Percentiles rank a stretch among this genome's conserved stretches.
Evolutionary conservation across 805 yeast species (phyloP).

Genomic region (Yamadazyma ubonensis): DNA sequence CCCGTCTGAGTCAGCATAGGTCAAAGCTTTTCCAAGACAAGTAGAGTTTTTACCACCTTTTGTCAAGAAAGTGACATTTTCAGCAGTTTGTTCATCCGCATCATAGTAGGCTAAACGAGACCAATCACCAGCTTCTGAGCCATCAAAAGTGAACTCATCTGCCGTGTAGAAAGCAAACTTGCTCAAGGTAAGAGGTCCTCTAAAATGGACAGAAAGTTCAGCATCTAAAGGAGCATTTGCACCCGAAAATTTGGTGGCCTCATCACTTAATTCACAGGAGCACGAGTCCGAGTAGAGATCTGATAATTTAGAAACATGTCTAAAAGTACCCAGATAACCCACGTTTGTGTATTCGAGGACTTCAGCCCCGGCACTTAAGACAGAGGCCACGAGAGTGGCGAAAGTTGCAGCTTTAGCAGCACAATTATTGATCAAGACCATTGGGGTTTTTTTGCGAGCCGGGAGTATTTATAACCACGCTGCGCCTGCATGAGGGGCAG

Average conservation of each 20-base stretch:
- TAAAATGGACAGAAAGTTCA: slow-evolving; percentile 71
- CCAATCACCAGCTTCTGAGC: slow-evolving; percentile 50
- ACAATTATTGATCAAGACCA: neutral
- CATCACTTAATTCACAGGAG: slow-evolving; percentile 41
- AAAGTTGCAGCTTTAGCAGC: neutral
- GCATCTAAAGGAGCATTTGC: slow-evolving; percentile 63
- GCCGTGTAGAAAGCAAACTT: slow-evolving; percentile 64
- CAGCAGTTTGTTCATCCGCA: slow-evolving; percentile 45
- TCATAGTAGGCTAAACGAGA: slow-evolving; percentile 59
- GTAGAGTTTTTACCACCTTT: slow-evolving; percentile 58
- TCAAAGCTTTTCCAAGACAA: slow-evolving; percentile 68
- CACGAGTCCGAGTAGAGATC: slow-evolving; percentile 45
- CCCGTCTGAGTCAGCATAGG: slow-evolving; percentile 63
- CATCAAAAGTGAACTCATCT: slow-evolving; percentile 33
- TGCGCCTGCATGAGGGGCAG: too few relatives aligned
- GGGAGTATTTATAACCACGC: too few relatives aligned
- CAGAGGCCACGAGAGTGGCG: neutral
- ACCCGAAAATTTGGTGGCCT: slow-evolving; percentile 50
- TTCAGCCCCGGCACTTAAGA: slow-evolving; percentile 4
- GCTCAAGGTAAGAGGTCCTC: slow-evolving; percentile 67
- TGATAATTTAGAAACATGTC: slow-evolving; percentile 44
- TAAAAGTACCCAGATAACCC: slow-evolving; percentile 55
- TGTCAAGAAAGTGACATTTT: slow-evolving; percentile 67
- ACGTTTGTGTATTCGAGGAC: slow-evolving; percentile 50
- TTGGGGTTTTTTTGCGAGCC: too few relatives aligned